Conservation (phyloP, 768 basidiomycete species). For the Lactarius akahatsu region DNA sequence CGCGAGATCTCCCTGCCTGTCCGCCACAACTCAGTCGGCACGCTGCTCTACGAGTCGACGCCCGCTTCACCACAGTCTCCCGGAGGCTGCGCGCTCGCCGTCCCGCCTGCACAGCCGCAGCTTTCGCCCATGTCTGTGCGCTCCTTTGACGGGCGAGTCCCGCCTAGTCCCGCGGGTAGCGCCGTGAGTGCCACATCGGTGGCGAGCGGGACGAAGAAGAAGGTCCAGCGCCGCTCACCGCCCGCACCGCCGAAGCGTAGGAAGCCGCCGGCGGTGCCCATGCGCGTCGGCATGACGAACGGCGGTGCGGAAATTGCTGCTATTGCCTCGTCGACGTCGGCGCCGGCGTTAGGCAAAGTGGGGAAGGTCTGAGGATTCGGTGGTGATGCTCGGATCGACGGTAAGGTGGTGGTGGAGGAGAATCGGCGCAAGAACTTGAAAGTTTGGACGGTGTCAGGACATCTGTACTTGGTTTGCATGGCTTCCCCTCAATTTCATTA, state of each 20-base stretch:
- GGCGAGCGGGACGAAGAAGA: conserved; percentile 9
- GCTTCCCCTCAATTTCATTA: not conserved
- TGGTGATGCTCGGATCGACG: not conserved
- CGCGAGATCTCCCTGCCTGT: not conserved
- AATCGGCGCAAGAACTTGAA: not conserved
- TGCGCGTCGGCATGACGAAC: conserved; percentile 41
- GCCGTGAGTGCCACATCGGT: not conserved
- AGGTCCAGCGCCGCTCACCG: conserved; percentile 43
- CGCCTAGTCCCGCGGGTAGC: conserved; percentile 14
- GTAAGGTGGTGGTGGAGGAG: not conserved
- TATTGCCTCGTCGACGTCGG: conserved; percentile 45
- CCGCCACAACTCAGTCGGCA: conserved; percentile 26
- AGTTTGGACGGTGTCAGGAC: not conserved
- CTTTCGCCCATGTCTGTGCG: conserved; percentile 25
- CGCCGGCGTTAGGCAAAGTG: conserved; percentile 20
- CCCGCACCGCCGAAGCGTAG: conserved; percentile 68
- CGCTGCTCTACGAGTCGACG: conserved; percentile 32
- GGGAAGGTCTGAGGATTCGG: conserved; percentile 2
- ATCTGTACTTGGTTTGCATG: not conserved
- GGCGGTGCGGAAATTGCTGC: conserved; percentile 59
- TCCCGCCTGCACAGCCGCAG: conserved; percentile 28
- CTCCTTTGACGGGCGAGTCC: conserved; percentile 30
- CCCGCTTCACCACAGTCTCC: conserved; percentile 26
- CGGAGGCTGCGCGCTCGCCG: conserved; percentile 22
- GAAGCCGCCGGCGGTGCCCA: conserved; percentile 70